Base-by-base conservation (phyloP, 306 rosid species). In the Vigna trinervia region DNA sequence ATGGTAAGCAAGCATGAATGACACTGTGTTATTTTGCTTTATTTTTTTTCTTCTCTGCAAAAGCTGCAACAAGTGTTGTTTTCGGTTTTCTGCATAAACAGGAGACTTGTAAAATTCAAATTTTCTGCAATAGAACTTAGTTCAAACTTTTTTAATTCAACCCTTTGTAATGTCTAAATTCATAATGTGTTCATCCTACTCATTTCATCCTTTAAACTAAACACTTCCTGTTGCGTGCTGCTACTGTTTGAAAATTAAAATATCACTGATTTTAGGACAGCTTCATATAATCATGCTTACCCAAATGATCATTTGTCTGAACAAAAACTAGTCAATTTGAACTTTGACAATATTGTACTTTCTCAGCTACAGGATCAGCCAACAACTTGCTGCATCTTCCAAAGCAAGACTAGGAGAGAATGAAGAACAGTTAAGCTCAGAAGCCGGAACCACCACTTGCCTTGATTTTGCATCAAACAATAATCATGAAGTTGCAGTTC, bases 401-500 rank as follows among this genome's bases (percentile, higher is more conserved):
- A 57, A 63, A 56, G 47, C 69, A 38, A 76, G 78, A 80, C 78
- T 80, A 82, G 86, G 84, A 86, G 64, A 77, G 75, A 69, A 83
- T 65, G 82, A 78, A 74, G 79, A 75, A 71, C 36, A 74, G 71
- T 76, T 84, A 80, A 80, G 78, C 63, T 75, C 75, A 13, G 59
- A 81, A 74, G 47, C 75, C 43, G 73, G 80, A 67, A 67, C 51
- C 6, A 22, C 74, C 79, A 56, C 65, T 77, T 52, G 78, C n/a
- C 69, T 65, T 74, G 73, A 63, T 78, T 77, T 59, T 53, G 48
- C 64, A 65, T 61, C 71, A 65, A 82, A 66, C 63, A 69, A 83
- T 63, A 69, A 52, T 75, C 67, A 88, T 86, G 92, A 91, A 85
- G 90, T 70, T 82, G 63, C 78, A 76, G 38, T 79, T 74, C 53